These are phyloP conservation scores for Pulveroboletus frians DNA, from an alignment of 768 basidiomycete genomes.

Conservation along the genomic window DNA sequence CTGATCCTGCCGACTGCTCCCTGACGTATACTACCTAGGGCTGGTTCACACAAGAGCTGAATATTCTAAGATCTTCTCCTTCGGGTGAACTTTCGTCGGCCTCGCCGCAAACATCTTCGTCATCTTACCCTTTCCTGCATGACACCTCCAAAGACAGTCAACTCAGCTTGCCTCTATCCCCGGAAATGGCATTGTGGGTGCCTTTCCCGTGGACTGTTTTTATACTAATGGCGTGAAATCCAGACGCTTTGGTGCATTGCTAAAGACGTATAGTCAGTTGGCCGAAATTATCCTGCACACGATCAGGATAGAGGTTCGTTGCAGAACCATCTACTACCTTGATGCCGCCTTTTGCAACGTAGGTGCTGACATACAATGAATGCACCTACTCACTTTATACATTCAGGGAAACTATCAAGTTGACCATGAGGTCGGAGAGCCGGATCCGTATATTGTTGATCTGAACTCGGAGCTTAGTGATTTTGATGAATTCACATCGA, in stretches of 20 bases:
- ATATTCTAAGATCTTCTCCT: conserved; percentile 56
- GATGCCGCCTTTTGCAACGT: conserved; percentile 76
- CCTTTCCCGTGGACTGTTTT: background rate
- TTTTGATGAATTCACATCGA: conserved; percentile 65
- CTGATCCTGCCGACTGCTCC: background rate
- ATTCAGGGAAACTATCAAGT: conserved; percentile 78
- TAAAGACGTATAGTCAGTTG: conserved; percentile 87
- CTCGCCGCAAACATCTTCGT: conserved; percentile 41
- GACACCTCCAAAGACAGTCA: conserved; percentile 39
- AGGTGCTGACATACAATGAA: conserved; percentile 20
- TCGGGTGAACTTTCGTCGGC: conserved; percentile 48
- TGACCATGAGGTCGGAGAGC: conserved; percentile 82
- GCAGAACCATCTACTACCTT: conserved; percentile 76
- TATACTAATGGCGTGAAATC: conserved; percentile 6
- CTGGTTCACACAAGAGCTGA: conserved; percentile 80
- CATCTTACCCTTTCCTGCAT: conserved; percentile 40
- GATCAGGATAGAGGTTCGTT: conserved; percentile 82
- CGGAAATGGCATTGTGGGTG: conserved; percentile 83
- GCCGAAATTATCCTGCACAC: conserved; percentile 83
- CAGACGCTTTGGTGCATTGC: conserved; percentile 87
- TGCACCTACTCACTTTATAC: conserved; percentile 6
- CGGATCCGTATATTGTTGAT: conserved; percentile 84
- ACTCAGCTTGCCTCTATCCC: conserved; percentile 71
- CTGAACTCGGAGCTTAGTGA: conserved; percentile 75
- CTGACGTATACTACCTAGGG: conserved; percentile 40